phyloP scores from a whole-genome alignment of 805 yeast genomes.

The Candida gorgasii region DNA sequence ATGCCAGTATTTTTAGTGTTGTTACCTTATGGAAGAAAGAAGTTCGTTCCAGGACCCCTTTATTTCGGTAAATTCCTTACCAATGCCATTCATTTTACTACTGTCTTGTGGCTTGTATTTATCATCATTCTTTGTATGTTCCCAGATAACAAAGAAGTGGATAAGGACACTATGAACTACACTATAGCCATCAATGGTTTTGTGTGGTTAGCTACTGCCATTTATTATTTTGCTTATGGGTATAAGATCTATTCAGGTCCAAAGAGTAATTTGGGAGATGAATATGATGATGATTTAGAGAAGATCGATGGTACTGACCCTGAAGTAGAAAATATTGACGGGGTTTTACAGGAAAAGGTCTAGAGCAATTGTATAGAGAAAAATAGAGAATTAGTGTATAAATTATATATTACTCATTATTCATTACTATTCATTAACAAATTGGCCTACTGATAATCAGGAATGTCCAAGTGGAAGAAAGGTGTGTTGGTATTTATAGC shows the following conservation, averaged over 20 bases:
- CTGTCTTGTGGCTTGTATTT: constrained; percentile 51
- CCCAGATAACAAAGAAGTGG: constrained; percentile 49
- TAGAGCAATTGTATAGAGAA: not conserved
- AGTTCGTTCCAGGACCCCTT: constrained; percentile 68
- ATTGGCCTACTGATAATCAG: constrained; percentile 40
- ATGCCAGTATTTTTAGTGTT: constrained; percentile 58
- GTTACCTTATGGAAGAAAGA: constrained; percentile 47
- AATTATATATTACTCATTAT: not conserved
- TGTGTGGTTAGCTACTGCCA: constrained; percentile 53
- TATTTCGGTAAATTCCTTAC: constrained; percentile 55
- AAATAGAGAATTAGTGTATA: not conserved
- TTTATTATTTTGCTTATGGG: constrained; percentile 55
- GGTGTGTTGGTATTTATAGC: constrained; percentile 68
- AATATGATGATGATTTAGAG: no score
- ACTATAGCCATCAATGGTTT: constrained; percentile 65
- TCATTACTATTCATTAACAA: not conserved
- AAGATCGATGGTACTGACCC: constrained; percentile 2
- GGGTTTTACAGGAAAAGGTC: constrained; percentile 3
- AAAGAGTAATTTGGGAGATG: constrained; percentile 21
- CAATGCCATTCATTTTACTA: constrained; percentile 44
- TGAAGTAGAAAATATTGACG: not conserved
- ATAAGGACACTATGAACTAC: constrained; percentile 61
- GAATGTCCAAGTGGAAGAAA: constrained; percentile 77
- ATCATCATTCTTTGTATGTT: constrained; percentile 60
- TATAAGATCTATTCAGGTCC: constrained; percentile 62